A percentile compares a stretch with the other conserved stretches of the same genome.
These are phyloP conservation scores for Lagenidium sp. DNA, from an alignment of 352 stramenopile species.

Conservation along the genomic window DNA sequence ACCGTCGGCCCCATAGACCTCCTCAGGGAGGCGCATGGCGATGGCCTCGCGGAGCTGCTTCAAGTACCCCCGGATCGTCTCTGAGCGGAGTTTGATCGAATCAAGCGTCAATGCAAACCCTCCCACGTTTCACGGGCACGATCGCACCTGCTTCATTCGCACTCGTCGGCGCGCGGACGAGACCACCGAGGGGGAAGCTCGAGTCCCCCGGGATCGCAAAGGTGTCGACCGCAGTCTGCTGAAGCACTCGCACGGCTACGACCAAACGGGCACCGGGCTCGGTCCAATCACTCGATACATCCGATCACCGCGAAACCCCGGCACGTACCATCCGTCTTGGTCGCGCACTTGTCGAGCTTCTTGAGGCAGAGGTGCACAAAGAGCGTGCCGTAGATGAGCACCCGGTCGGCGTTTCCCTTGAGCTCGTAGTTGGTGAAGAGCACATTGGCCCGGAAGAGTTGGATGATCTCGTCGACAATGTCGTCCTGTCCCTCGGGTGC, in stretches of 20 bases:
- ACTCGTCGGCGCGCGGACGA: slow-evolving; percentile 64
- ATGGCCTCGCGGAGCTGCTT: slow-evolving; percentile 88
- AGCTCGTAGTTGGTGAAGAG: slow-evolving; percentile 94
- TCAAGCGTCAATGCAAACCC: not conserved
- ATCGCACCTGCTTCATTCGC: slow-evolving; percentile 63
- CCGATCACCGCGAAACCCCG: not conserved
- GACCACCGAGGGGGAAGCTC: slow-evolving; percentile 70
- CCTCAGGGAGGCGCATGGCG: slow-evolving; percentile 66
- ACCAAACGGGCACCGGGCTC: not conserved
- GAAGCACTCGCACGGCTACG: slow-evolving; percentile 63
- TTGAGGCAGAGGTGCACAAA: slow-evolving; percentile 89
- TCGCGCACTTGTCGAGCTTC: slow-evolving; percentile 79
- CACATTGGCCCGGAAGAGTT: slow-evolving; percentile 91
- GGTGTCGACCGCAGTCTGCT: slow-evolving; percentile 72
- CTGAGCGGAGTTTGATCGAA: slow-evolving; percentile 14
- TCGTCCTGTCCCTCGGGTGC: slow-evolving; percentile 77
- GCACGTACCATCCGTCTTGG: slow-evolving; percentile 62
- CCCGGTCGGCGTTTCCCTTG: slow-evolving; percentile 85
- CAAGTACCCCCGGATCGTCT: slow-evolving; percentile 83
- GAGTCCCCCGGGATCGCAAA: slow-evolving; percentile 86
- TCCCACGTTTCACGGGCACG: not conserved
- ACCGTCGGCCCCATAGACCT: slow-evolving; percentile 77
- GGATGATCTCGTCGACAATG: slow-evolving; percentile 91
- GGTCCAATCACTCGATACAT: not conserved
- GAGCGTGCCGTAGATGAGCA: slow-evolving; percentile 92